phyloP scores from a whole-genome alignment of 1,284 basidiomycete species.

The Tylopilus orsonianus region DNA sequence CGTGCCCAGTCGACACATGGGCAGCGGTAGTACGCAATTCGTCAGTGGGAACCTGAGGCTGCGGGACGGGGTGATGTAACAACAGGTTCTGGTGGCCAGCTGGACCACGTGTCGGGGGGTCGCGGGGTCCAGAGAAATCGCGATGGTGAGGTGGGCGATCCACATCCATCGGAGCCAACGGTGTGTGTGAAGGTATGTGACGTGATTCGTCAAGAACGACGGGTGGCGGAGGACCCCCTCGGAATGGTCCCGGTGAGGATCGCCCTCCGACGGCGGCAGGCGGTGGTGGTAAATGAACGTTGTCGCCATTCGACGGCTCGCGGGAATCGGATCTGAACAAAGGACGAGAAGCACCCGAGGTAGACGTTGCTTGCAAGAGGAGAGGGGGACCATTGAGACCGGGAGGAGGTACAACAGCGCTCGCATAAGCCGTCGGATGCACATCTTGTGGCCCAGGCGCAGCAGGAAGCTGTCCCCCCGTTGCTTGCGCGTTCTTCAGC shows the following conservation, averaged over 20 bases:
- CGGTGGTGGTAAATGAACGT: slow-evolving; percentile 62
- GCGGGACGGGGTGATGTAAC: slow-evolving; percentile 66
- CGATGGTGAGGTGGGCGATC: slow-evolving; percentile 63
- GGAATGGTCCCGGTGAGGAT: slow-evolving; percentile 66
- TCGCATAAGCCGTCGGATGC: slow-evolving; percentile 91
- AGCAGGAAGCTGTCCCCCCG: slow-evolving; percentile 74
- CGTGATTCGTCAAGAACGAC: slow-evolving; percentile 70
- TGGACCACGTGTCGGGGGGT: slow-evolving; percentile 46
- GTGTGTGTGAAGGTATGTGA: slow-evolving; percentile 64
- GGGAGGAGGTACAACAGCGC: slow-evolving; percentile 64
- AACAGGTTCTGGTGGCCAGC: slow-evolving; percentile 54
- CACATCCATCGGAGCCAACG: slow-evolving; percentile 82
- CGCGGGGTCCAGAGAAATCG: slow-evolving; percentile 52
- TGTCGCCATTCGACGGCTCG: slow-evolving; percentile 47
- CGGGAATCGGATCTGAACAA: slow-evolving; percentile 66
- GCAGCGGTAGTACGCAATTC: slow-evolving; percentile 44
- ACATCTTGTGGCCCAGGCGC: slow-evolving; percentile 93
- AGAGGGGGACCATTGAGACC: slow-evolving; percentile 63
- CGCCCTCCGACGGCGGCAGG: slow-evolving; percentile 46
- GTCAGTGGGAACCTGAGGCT: slow-evolving; percentile 48
- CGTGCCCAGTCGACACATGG: slow-evolving; percentile 40
- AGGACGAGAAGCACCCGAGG: slow-evolving; percentile 39
- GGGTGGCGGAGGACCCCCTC: slow-evolving; percentile 76
- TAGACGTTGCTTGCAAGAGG: slow-evolving; percentile 51
- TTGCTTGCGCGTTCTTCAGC: slow-evolving; percentile 79